Base-by-base conservation (phyloP, 108 stramenopile species). In the Asterionellopsis glacialis region DNA sequence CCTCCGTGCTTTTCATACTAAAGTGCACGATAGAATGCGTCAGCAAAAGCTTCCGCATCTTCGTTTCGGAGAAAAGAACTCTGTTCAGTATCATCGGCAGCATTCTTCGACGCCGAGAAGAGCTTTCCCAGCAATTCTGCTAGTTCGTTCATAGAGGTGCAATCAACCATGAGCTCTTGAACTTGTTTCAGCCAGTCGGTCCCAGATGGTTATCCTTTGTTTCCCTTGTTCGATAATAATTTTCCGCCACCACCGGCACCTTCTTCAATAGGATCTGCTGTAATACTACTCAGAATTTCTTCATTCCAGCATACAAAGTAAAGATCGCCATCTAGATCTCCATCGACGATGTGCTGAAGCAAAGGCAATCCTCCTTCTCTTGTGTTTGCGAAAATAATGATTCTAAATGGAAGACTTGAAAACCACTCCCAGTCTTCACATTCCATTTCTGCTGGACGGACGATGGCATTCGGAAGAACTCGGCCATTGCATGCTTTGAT, bases 291-390 rank as follows among this genome's bases (percentile, higher is more conserved):
- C 7, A 78, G 13, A 14, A 82, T 41, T 10, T 27, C 41, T 54
- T 61, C 54, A 50, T 80, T 67, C 83, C 83, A 84, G 41, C 67
- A 75, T 9, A 75, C 52, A 44, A 79, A 78, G 55, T 83, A 83
- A 12, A 69, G 18, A 27, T 83, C 82, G 9, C 82, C 82, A 61
- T 83, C 82, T 19, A 83, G 68, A 70, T 83, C 82, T n/a, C 77
- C 77, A 47, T 57, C 65, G 0, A 77, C 77, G 44, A 83, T 79
- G 1, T 53, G 52, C 27, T 60, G 61, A 16, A 76, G 50, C 9
- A 77, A 48, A 0, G 38, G 45, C 24, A 61, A 51, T 23, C 79
- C 76, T 33, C 33, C 33, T 19, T 45, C 13, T 23, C 21, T 15
- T 22, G 68, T 61, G 43, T 58, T 51, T 16, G 62, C 54, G 65